Conservation (phyloP, 1,139 yeast species). For the Blastobotrys serpentis region DNA sequence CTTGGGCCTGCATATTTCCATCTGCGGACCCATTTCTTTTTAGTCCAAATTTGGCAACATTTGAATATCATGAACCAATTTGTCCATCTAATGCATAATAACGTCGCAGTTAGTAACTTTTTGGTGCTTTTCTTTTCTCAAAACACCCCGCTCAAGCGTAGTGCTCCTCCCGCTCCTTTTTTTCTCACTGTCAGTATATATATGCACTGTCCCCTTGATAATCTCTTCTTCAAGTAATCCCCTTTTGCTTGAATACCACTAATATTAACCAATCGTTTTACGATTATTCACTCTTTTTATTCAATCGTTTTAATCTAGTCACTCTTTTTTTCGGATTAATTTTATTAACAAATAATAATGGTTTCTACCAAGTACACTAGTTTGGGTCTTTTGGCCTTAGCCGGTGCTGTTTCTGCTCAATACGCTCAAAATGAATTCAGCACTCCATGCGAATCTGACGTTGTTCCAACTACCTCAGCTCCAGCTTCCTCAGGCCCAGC, state of each 20-base stretch:
- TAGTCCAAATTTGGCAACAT: neutral
- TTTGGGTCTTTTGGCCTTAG: conserved; percentile 17
- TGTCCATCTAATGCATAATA: neutral
- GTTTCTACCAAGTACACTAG: conserved; percentile 17
- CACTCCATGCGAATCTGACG: neutral
- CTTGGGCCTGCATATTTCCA: neutral
- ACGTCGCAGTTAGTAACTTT: neutral
- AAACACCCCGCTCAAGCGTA: no score
- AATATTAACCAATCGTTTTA: conserved; percentile 4
- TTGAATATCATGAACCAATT: neutral
- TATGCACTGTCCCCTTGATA: neutral
- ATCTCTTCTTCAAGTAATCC: neutral
- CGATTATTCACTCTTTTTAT: conserved; percentile 4
- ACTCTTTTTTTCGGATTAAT: conserved; percentile 2
- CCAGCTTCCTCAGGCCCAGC: conserved; percentile 10
- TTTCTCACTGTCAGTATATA: neutral
- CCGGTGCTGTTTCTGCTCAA: conserved; percentile 17
- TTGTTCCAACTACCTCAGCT: conserved; percentile 12
- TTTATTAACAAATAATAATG: conserved; percentile 10
- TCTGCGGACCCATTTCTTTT: neutral
- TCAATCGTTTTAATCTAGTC: conserved; percentile 8
- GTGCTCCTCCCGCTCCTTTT: conserved; percentile 8
- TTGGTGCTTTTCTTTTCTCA: conserved; percentile 4
- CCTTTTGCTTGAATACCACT: conserved; percentile 8
- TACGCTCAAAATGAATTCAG: neutral